Evolutionary conservation across 805 yeast genomes (phyloP), one percentile per base, ranked within the genome.

Genomic region (Cyberlindnera mycetangii): DNA sequence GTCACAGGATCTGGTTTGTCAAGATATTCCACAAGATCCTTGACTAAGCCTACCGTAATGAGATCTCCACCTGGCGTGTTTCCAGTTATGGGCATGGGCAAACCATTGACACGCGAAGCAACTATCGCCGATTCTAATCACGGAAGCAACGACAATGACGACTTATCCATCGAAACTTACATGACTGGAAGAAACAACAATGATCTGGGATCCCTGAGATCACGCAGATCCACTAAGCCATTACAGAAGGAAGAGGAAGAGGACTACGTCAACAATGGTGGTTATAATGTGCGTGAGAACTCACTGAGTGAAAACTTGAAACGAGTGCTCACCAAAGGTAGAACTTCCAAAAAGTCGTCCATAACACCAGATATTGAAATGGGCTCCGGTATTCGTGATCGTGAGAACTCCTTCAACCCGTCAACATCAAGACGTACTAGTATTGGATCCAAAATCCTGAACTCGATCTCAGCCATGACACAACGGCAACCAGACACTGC

Each of bases 31-130:
- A 32, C 43, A 12, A 27, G 14, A 11, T 45, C 50, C 8, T 32
- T 41, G 11, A 36, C 25, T 31, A 18, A 32, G 12, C 4, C 12
- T 2, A 15, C 35, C 16, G 42, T 21, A 7, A 42, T 64, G 6
- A 64, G 77, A 50, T 82, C 89, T 2, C 95, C 92, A 4, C 77
- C 77, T 20, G 88, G 88, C 48, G 89, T 85, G 1, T 85, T 85
- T 64, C 93, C 95, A 0, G 90, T 85, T 2, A 70, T 71, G 53
- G 92, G 87, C 1, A 84, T 85, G 92, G 89, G 87, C 1, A 71
- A 69, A 10, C 85, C 92, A 3, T 60, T 76, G 33, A 64, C 62
- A 21, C 66, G 75, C 42, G 90, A 85, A 53, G 66, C 65, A 36
- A 69, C 82, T 0, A 79, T 85, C 42, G 88, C 88, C 4, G 67